Evolutionary conservation across 164 flowering plant species (phyloP).

Genomic region (Nelumbo lutea): DNA sequence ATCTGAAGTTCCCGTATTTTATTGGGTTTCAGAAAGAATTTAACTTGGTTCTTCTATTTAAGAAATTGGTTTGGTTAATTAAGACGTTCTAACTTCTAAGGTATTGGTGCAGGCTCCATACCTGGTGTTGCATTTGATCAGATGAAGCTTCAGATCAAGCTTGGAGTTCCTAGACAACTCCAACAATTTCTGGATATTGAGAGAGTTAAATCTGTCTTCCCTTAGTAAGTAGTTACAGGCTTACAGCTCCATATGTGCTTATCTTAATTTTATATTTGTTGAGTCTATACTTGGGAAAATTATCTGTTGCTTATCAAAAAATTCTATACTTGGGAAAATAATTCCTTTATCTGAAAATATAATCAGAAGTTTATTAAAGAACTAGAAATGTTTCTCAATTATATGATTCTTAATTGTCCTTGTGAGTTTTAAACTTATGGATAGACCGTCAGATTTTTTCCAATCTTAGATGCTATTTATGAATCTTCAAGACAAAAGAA

Average conservation of each 20-base stretch:
- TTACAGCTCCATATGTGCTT: background rate
- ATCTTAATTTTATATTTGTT: background rate
- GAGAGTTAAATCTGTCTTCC: slow-evolving; percentile 81
- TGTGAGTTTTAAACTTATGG: background rate
- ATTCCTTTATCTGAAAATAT: background rate
- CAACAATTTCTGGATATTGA: slow-evolving; percentile 69
- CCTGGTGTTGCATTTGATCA: slow-evolving; percentile 83
- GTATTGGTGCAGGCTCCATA: slow-evolving; percentile 61
- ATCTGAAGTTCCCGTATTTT: too few relatives aligned
- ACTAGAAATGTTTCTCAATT: background rate
- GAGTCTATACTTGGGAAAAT: too few relatives aligned
- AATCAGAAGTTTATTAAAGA: background rate
- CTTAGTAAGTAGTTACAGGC: slow-evolving; percentile 64
- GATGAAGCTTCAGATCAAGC: slow-evolving; percentile 86
- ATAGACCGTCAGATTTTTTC: background rate
- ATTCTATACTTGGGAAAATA: too few relatives aligned
- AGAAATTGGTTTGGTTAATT: background rate
- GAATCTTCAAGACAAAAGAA: background rate
- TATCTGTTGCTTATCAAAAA: too few relatives aligned
- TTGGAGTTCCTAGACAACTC: slow-evolving; percentile 75
- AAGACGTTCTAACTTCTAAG: background rate
- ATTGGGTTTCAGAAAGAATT: too few relatives aligned
- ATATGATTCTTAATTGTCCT: background rate
- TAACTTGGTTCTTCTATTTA: background rate
- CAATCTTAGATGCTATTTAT: background rate